Percentiles rank a stretch among this genome's conserved stretches.
phyloP scores from a whole-genome alignment of 73 alveolate genomes.

The Paraurostyla sp. region DNA sequence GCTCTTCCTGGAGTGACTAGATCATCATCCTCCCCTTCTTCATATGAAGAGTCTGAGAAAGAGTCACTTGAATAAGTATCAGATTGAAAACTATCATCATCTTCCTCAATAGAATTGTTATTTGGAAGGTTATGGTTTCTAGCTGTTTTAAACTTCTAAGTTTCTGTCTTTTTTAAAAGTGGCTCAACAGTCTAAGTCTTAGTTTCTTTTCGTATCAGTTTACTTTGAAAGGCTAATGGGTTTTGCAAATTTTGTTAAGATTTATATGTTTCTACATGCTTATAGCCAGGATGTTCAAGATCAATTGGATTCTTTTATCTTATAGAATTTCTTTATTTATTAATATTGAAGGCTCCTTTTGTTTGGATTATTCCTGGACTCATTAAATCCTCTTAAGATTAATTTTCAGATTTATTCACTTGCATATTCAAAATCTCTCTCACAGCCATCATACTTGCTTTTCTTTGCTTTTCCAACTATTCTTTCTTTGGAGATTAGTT shows the following conservation, averaged over 20 bases:
- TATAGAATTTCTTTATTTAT: background rate
- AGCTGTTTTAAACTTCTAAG: background rate
- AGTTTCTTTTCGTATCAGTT: background rate
- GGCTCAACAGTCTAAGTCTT: background rate
- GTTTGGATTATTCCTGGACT: background rate
- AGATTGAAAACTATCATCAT: conserved; percentile 9
- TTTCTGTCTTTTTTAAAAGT: background rate
- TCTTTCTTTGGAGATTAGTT: too few species aligned
- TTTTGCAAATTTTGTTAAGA: background rate
- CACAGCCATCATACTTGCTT: too few species aligned
- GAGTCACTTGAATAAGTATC: conserved; percentile 17
- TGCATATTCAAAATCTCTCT: too few species aligned
- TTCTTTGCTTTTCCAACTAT: too few species aligned
- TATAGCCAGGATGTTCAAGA: background rate
- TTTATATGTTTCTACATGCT: background rate
- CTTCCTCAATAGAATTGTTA: background rate
- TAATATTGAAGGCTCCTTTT: background rate
- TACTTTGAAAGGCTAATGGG: too few species aligned
- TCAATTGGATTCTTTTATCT: background rate
- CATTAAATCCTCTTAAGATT: too few species aligned
- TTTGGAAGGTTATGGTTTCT: background rate
- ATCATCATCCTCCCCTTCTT: background rate
- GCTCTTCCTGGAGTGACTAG: conserved; percentile 24
- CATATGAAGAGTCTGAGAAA: background rate
- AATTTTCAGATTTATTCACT: too few species aligned